These are phyloP conservation scores for Lophiotrema nucula DNA, from an alignment of 495 filamentous ascomycete genomes.

Conservation along the genomic window DNA sequence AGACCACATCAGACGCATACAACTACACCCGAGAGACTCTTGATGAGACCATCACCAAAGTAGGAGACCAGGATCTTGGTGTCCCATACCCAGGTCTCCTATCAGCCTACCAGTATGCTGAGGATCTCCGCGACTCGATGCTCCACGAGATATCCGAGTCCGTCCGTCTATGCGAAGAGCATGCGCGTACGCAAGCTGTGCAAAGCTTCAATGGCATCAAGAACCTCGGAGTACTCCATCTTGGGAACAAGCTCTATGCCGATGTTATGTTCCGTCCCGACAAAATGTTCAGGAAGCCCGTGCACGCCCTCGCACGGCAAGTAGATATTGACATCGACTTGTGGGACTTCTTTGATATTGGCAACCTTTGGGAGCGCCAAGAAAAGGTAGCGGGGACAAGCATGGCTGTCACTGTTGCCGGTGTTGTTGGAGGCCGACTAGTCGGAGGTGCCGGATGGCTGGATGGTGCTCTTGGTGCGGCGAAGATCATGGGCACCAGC, in stretches of 20 bases:
- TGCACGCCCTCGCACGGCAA: conserved; percentile 75
- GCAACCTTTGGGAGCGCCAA: conserved; percentile 77
- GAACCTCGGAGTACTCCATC: conserved; percentile 79
- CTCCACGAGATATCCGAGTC: conserved; percentile 77
- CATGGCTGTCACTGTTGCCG: conserved; percentile 90
- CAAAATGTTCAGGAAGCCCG: conserved; percentile 84
- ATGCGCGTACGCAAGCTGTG: conserved; percentile 74
- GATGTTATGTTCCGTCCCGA: conserved; percentile 83
- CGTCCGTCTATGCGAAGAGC: conserved; percentile 76
- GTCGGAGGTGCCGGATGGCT: conserved; percentile 85
- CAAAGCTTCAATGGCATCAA: conserved; percentile 84
- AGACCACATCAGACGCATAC: conserved; percentile 80
- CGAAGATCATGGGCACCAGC: conserved; percentile 76
- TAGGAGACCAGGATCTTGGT: conserved; percentile 74
- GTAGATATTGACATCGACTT: conserved; percentile 84
- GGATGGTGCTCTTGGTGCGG: conserved; percentile 78
- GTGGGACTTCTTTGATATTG: conserved; percentile 89
- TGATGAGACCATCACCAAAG: conserved; percentile 64
- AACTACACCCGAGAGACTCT: conserved; percentile 73
- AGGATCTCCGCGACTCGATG: conserved; percentile 87
- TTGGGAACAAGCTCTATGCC: conserved; percentile 73
- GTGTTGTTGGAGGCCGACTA: conserved; percentile 75
- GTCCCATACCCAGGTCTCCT: conserved; percentile 85
- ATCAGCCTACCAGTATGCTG: conserved; percentile 84
- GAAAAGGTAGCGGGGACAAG: conserved; percentile 91